These are phyloP conservation scores for Triglochin maritima DNA, from an alignment of 106 monocot genomes.

Conservation along the genomic window DNA sequence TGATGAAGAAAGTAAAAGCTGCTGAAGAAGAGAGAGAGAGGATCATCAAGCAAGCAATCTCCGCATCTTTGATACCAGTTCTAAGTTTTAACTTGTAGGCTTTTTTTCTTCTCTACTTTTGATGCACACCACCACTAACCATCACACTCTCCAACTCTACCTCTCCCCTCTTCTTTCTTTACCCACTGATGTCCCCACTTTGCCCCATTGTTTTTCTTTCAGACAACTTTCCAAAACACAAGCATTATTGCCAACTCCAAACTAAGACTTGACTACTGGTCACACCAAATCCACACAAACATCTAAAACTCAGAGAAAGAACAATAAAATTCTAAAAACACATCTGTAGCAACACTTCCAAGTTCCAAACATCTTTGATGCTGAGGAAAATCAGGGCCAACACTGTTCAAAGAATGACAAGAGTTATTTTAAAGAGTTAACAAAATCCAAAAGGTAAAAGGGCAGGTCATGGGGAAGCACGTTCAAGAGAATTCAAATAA, in stretches of 20 bases:
- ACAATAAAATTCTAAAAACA: not conserved
- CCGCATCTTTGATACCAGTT: not conserved
- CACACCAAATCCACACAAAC: not conserved
- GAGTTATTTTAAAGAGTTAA: not conserved
- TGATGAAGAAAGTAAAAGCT: slow-evolving; percentile 2
- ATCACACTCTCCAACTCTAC: not conserved
- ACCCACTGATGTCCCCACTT: not conserved
- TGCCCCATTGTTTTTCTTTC: too few relatives aligned
- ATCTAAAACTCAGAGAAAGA: not conserved
- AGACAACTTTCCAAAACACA: too few relatives aligned
- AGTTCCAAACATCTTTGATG: not conserved
- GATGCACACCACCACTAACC: not conserved
- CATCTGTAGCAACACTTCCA: not conserved
- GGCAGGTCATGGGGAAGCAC: not conserved
- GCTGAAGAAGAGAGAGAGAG: not conserved
- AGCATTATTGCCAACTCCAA: too few relatives aligned
- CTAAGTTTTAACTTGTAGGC: not conserved
- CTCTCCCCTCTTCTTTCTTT: not conserved
- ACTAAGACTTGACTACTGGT: too few relatives aligned
- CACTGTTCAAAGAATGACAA: not conserved
- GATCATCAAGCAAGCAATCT: not conserved
- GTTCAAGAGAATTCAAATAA: not conserved
- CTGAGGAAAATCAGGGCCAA: not conserved
- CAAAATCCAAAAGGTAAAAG: not conserved
- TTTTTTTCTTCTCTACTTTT: slow-evolving; percentile 2